Base-by-base conservation (phyloP, 2,329 filamentous ascomycete species). In the Verticillium zaregamsianum region DNA sequence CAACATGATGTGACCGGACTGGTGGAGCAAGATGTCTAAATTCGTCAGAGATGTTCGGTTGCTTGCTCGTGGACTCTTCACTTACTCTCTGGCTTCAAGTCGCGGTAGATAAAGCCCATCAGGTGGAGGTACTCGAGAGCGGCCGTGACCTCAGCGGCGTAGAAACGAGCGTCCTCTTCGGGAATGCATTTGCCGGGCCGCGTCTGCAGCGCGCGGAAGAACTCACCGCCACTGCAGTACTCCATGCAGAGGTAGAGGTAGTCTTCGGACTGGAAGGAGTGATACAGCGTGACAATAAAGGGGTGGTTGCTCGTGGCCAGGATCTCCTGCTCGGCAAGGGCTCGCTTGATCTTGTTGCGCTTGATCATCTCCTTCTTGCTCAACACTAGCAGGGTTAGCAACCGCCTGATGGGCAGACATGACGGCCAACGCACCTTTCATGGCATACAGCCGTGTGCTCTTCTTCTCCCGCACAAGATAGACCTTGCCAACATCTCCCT, bases 291-390 rank as follows among this genome's bases (percentile, higher is more conserved):
- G 65, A 99, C 95, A 73, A 99, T 99, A 76, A 99, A 99, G 0
- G 95, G 95, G 71, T 99, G 95, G 70, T 99, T 99, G 82, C 94
- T 98, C 52, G 95, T 99, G 9, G 95, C 95, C 60, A 99, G 82
- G 67, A 99, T 99, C 76, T 99, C 95, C 74, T 98, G 95, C 78
- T 99, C 95, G 40, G 95, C 95, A 68, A 99, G 83, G 15, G 95
- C 95, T 73, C 95, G 88, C 85, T 99, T 99, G 80, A 99, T 99
- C 85, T 99, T 99, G 83, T 99, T 99, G 62, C 95, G 90, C 82
- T 99, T 99, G 78, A 99, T 99, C 95, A 99, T 99, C 77, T 99
- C 95, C 82, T 98, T 97, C 79, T 99, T 99, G 84, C 93, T 98
- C 76, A 99, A 75, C 6, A 99, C 95, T 98, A 72, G 35, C 25